These are phyloP conservation scores for Dendrobium officinale DNA, from an alignment of 106 monocot genomes.

Conservation along the genomic window DNA sequence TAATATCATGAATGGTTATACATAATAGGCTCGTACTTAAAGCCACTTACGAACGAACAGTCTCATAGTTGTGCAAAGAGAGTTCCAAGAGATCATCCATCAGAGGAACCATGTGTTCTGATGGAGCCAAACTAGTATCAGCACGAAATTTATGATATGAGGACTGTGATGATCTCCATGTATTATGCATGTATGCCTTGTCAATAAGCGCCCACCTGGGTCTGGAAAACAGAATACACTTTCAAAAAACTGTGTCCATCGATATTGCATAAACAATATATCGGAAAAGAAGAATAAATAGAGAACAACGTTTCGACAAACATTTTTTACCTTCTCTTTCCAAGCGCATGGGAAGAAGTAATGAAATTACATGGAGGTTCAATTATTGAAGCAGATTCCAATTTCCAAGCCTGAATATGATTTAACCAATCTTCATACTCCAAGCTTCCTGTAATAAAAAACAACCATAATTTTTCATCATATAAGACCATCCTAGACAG, in stretches of 20 bases:
- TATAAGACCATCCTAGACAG: neutral
- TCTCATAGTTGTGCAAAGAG: slow-evolving; percentile 89
- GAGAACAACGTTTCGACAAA: neutral
- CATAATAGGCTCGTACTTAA: neutral
- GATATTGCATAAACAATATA: neutral
- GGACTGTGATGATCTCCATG: slow-evolving; percentile 90
- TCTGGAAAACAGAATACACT: slow-evolving; percentile 33
- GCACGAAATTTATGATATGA: slow-evolving; percentile 75
- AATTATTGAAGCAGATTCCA: slow-evolving; percentile 80
- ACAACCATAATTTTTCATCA: neutral
- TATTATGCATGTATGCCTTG: slow-evolving; percentile 90
- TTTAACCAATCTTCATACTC: slow-evolving; percentile 92
- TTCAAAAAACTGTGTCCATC: neutral
- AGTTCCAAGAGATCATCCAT: slow-evolving; percentile 80
- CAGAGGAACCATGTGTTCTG: slow-evolving; percentile 49
- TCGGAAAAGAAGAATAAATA: neutral
- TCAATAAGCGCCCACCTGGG: slow-evolving; percentile 91
- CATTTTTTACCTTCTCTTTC: slow-evolving; percentile 69
- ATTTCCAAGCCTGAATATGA: slow-evolving; percentile 77
- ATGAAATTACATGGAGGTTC: slow-evolving; percentile 95
- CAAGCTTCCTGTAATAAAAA: slow-evolving; percentile 52
- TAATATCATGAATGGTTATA: neutral
- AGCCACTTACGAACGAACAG: slow-evolving; percentile 81
- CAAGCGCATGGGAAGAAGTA: slow-evolving; percentile 43
- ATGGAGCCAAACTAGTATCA: slow-evolving; percentile 48